Conservation (phyloP, 768 basidiomycete species). For the Dioszegia hungarica region DNA sequence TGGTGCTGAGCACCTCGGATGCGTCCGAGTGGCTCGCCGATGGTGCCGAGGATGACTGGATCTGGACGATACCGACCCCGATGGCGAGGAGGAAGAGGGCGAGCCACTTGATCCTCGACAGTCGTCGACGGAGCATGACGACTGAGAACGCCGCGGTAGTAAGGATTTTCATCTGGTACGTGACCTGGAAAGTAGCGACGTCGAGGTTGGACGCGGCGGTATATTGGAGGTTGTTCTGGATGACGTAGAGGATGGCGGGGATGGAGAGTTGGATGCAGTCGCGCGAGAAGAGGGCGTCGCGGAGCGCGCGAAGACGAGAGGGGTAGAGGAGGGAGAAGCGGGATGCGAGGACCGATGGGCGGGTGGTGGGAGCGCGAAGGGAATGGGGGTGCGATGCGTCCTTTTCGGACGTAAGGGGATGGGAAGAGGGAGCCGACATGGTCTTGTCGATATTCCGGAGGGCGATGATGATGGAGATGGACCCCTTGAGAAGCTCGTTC, state of each 20-base stretch:
- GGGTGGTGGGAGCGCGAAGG: neutral
- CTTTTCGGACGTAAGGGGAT: slow-evolving; percentile 2
- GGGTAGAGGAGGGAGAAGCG: slow-evolving; percentile 25
- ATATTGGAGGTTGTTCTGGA: slow-evolving; percentile 94
- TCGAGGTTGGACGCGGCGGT: slow-evolving; percentile 89
- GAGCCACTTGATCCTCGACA: slow-evolving; percentile 73
- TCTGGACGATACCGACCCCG: slow-evolving; percentile 86
- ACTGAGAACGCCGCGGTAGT: slow-evolving; percentile 89
- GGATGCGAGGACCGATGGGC: neutral
- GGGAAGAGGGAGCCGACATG: slow-evolving; percentile 20
- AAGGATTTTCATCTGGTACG: slow-evolving; percentile 95
- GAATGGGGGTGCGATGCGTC: neutral
- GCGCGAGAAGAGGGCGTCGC: slow-evolving; percentile 69
- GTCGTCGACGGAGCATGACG: slow-evolving; percentile 67
- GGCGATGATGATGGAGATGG: slow-evolving; percentile 82
- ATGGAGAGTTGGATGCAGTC: slow-evolving; percentile 98
- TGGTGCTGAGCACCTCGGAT: neutral
- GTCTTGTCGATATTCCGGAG: slow-evolving; percentile 56
- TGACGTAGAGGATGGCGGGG: slow-evolving; percentile 90
- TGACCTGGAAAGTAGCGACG: slow-evolving; percentile 94
- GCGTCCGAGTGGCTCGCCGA: neutral
- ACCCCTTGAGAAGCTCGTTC: slow-evolving; percentile 88
- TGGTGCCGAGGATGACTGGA: slow-evolving; percentile 57
- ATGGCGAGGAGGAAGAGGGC: slow-evolving; percentile 77
- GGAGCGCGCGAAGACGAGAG: slow-evolving; percentile 57